phyloP scores from a whole-genome alignment of 345 rosid species.

The Eucalyptus curtisii region DNA sequence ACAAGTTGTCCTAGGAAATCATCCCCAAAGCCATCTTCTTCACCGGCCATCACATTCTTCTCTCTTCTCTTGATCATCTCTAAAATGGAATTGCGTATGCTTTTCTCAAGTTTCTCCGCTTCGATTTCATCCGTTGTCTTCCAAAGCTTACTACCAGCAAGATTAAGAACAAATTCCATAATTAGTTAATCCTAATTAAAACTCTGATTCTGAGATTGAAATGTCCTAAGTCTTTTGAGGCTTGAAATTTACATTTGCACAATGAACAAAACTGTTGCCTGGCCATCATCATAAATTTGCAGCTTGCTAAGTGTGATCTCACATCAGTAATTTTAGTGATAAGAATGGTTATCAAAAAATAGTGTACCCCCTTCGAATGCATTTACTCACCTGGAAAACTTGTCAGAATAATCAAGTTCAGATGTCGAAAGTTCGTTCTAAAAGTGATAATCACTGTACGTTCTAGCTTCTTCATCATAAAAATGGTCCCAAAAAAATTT shows the following conservation, averaged over 20 bases:
- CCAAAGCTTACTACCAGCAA: slow-evolving; percentile 1
- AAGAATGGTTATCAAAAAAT: too few species aligned
- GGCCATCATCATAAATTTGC: not conserved
- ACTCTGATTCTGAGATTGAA: not conserved
- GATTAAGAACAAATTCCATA: not conserved
- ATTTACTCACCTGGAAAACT: not conserved
- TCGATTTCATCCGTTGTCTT: slow-evolving; percentile 10
- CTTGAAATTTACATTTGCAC: not conserved
- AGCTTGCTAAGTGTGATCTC: not conserved
- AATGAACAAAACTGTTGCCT: not conserved
- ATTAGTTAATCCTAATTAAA: not conserved
- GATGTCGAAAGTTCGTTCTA: not conserved
- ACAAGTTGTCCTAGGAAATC: slow-evolving; percentile 19
- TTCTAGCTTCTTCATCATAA: not conserved
- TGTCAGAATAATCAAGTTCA: not conserved
- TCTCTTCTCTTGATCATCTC: slow-evolving; percentile 8
- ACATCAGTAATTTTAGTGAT: not conserved
- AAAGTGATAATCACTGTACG: not conserved
- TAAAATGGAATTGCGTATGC: not conserved
- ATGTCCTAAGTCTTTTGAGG: not conserved
- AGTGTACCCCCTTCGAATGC: not conserved
- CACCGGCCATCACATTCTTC: not conserved
- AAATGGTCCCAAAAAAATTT: not conserved
- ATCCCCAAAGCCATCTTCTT: not conserved
- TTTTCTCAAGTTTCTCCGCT: not conserved